A percentile compares a stretch with the other conserved stretches of the same genome.
Conservation (phyloP, 2,329 filamentous ascomycete species). For the Xylariaceae sp. region DNA sequence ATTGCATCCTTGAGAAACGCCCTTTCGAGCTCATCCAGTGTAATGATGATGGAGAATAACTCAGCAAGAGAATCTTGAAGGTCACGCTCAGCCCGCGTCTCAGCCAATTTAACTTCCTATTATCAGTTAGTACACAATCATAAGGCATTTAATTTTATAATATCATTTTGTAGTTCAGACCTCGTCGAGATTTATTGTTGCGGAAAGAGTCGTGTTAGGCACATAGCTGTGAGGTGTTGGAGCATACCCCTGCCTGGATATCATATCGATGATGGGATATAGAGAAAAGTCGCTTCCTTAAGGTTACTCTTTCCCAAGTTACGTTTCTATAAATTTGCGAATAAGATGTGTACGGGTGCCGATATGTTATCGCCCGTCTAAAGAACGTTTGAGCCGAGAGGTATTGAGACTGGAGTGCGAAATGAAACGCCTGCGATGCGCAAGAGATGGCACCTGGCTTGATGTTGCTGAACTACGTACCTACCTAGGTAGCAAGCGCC, state of each 20-base stretch:
- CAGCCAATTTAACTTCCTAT: constrained; percentile 91
- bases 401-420: too few species aligned
- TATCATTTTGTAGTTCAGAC: constrained; percentile 52
- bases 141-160: neutral
- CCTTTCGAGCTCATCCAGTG: constrained; percentile 92
- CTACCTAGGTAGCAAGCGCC: too few species aligned
- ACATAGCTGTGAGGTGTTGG: constrained; percentile 92
- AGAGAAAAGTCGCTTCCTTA: neutral
- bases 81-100: constrained; percentile 86
- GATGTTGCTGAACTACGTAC: too few species aligned
- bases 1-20: constrained; percentile 97
- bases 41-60: constrained; percentile 96
- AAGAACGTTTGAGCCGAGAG: too few species aligned
- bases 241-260: constrained; percentile 75
- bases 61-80: constrained; percentile 95
- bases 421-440: too few species aligned
- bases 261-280: constrained; percentile 48
- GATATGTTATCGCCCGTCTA: too few species aligned
- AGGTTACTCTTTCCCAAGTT: neutral
- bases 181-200: constrained; percentile 93
- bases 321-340: too few species aligned
- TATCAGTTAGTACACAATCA: constrained; percentile 6
- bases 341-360: too few species aligned
- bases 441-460: too few species aligned
- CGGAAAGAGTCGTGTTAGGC: constrained; percentile 80